A percentile compares a stretch with the other conserved stretches of the same genome.
Evolutionary conservation across 306 rosid species (phyloP).

Genomic region (Quercus parvula): DNA sequence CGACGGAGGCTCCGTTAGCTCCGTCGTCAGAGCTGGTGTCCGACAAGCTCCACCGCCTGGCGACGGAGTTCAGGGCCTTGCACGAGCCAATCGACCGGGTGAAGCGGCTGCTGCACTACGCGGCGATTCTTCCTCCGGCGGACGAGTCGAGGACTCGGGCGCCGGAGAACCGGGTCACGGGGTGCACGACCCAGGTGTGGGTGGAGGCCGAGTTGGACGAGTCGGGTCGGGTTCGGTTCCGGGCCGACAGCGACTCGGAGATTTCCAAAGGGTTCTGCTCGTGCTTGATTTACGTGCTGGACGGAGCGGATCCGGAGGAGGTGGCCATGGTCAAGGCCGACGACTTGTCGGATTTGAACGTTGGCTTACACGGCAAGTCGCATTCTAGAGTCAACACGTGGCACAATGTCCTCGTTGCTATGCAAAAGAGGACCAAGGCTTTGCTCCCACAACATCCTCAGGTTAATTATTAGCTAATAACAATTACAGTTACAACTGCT

Average conservation of each 20-base stretch:
- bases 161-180: constrained; percentile 50
- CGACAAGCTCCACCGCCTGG: constrained; percentile 31
- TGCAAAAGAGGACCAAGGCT: constrained; percentile 56
- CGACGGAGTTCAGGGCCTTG: constrained; percentile 53
- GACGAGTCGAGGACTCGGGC: constrained; percentile 25
- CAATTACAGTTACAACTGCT: no score
- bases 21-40: constrained; percentile 8
- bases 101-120: constrained; percentile 63
- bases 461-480: no score
- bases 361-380: constrained; percentile 46
- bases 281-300: constrained; percentile 63
- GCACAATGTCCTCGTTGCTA: constrained; percentile 57
- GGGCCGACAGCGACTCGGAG: constrained; percentile 84
- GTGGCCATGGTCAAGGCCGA: constrained; percentile 36
- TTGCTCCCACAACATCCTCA: constrained; percentile 9
- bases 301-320: constrained; percentile 58
- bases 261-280: constrained; percentile 76
- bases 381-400: constrained; percentile 72
- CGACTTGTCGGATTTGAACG: constrained; percentile 47
- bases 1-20: neutral
- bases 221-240: constrained; percentile 49
- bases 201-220: constrained; percentile 52
- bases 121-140: constrained; percentile 44
- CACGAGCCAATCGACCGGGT: constrained; percentile 70
- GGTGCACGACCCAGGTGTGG: constrained; percentile 78